Conservation (phyloP, 2,329 filamentous ascomycete genomes). For the Colletotrichum lini region DNA sequence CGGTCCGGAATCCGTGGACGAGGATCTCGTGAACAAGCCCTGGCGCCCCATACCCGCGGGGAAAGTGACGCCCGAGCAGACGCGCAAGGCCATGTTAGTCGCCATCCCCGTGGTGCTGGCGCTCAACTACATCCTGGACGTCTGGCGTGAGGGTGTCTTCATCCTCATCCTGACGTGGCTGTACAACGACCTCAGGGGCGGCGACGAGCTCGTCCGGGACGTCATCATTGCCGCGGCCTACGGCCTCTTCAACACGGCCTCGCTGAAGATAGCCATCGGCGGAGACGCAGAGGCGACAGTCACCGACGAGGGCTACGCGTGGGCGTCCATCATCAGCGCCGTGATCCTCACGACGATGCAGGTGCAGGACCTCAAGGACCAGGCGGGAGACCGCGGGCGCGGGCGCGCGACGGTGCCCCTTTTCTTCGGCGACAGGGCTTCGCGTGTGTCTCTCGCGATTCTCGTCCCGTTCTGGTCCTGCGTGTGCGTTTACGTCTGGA, state of each 20-base stretch:
- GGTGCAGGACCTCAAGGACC: slow-evolving; percentile 48
- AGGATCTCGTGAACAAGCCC: slow-evolving; percentile 52
- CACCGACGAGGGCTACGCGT: slow-evolving; percentile 41
- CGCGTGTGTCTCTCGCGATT: slow-evolving; percentile 24
- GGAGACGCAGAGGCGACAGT: slow-evolving; percentile 21
- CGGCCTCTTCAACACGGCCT: slow-evolving; percentile 49
- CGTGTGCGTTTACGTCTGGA: slow-evolving; percentile 33
- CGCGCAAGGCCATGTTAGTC: slow-evolving; percentile 47
- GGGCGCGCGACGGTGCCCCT: slow-evolving; percentile 48
- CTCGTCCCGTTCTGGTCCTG: slow-evolving; percentile 31
- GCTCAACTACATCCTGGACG: slow-evolving; percentile 42
- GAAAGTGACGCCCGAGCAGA: slow-evolving; percentile 46
- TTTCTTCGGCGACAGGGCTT: slow-evolving; percentile 45
- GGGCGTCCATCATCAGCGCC: slow-evolving; percentile 45
- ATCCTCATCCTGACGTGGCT: slow-evolving; percentile 49
- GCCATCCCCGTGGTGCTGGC: slow-evolving; percentile 45
- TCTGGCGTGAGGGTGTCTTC: slow-evolving; percentile 44
- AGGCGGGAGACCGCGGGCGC: slow-evolving; percentile 47
- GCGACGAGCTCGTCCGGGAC: slow-evolving; percentile 47
- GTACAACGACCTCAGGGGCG: slow-evolving; percentile 51
- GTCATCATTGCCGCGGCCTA: slow-evolving; percentile 47
- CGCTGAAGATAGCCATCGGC: slow-evolving; percentile 43
- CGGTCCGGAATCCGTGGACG: slow-evolving; percentile 44
- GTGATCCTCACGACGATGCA: slow-evolving; percentile 49
- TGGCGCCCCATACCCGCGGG: slow-evolving; percentile 50